Evolutionary conservation across 495 filamentous ascomycete species (phyloP).

Genomic region (Polyplosphaeria fusca): DNA sequence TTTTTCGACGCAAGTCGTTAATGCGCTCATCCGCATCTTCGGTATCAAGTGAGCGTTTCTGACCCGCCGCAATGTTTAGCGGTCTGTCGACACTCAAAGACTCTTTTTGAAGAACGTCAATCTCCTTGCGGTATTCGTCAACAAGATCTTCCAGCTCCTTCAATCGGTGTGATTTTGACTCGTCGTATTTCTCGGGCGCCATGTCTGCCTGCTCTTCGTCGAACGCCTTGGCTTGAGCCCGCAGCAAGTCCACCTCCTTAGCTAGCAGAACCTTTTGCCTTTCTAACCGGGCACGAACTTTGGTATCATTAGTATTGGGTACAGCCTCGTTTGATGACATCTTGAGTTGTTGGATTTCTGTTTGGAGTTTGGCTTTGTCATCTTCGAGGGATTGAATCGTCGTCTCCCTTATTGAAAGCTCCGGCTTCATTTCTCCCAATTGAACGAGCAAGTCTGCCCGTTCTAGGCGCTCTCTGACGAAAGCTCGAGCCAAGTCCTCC

Average conservation of each 20-base stretch:
- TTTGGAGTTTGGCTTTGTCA: conserved; percentile 57
- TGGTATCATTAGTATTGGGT: conserved; percentile 45
- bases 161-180: conserved; percentile 71
- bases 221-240: conserved; percentile 87
- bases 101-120: conserved; percentile 68
- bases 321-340: conserved; percentile 41
- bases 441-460: conserved; percentile 72
- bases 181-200: conserved; percentile 71
- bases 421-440: conserved; percentile 73
- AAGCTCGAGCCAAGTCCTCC: conserved; percentile 78
- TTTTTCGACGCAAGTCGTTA: conserved; percentile 79
- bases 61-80: conserved; percentile 44
- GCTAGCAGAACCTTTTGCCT: conserved; percentile 77
- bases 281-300: conserved; percentile 69
- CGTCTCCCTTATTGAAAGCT: conserved; percentile 75
- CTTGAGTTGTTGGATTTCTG: conserved; percentile 70
- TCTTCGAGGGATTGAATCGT: conserved; percentile 68
- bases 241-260: conserved; percentile 90
- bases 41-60: conserved; percentile 58
- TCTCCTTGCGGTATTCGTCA: conserved; percentile 82
- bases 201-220: conserved; percentile 86
- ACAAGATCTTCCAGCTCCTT: conserved; percentile 78
- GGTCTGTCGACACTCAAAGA: conserved; percentile 54
- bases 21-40: conserved; percentile 71
- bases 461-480: conserved; percentile 77